phyloP scores from a whole-genome alignment of 2,329 filamentous ascomycete genomes.

The Geosmithia flava region DNA sequence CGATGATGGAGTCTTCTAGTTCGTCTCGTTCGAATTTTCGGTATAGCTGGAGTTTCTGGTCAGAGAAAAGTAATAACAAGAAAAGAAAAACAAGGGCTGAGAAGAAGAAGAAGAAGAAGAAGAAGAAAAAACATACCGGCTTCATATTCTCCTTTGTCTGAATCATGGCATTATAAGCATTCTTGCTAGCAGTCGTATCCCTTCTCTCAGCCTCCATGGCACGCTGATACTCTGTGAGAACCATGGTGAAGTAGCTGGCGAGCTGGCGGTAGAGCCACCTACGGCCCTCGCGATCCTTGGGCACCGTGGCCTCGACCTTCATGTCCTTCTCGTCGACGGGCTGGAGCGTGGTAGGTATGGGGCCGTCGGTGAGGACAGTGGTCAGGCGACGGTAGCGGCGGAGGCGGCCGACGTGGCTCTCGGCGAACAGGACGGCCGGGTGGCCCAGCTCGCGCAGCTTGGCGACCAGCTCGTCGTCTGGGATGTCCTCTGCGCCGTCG shows the following conservation, averaged over 20 bases:
- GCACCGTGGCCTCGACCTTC: conserved; percentile 58
- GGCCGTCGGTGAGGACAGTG: conserved; percentile 54
- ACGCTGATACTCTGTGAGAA: conserved; percentile 76
- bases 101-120: neutral
- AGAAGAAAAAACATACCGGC: conserved; percentile 36
- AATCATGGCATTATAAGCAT: conserved; percentile 73
- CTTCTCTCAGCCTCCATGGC: conserved; percentile 56
- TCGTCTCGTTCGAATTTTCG: conserved; percentile 75
- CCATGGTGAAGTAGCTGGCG: conserved; percentile 90
- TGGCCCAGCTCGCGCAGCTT: conserved; percentile 62
- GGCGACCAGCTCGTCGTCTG: conserved; percentile 54
- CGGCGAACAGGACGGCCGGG: conserved; percentile 69
- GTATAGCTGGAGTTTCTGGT: conserved; percentile 45
- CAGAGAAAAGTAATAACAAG: neutral
- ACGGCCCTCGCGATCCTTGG: conserved; percentile 50
- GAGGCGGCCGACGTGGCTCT: conserved; percentile 57
- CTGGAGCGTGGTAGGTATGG: conserved; percentile 75
- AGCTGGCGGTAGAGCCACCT: conserved; percentile 75
- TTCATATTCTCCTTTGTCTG: conserved; percentile 80
- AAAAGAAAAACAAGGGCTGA: neutral
- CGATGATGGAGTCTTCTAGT: conserved; percentile 65
- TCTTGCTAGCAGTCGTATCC: conserved; percentile 65
- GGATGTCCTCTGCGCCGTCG: conserved; percentile 45
- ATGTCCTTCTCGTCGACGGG: conserved; percentile 78
- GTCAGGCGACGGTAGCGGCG: conserved; percentile 58